Evolutionary conservation across 2,329 filamentous ascomycete genomes (phyloP).

Genomic region (Colletotrichum neosansevieriae): DNA sequence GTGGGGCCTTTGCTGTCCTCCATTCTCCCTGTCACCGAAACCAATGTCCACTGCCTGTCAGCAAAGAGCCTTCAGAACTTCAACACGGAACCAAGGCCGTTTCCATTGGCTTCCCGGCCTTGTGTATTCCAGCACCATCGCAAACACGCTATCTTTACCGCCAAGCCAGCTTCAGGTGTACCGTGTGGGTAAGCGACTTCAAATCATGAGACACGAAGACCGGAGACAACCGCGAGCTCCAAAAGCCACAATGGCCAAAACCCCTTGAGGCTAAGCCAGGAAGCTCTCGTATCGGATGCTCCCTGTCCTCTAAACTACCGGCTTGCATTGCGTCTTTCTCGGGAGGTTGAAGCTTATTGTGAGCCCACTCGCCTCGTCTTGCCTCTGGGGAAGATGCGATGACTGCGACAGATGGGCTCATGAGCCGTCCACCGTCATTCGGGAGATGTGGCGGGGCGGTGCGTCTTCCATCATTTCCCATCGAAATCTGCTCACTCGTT

Average conservation of each 20-base stretch:
- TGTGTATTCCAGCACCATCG: background rate
- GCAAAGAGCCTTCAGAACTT: background rate
- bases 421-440: background rate
- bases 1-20: constrained; percentile 2
- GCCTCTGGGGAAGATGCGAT: background rate
- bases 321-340: constrained; percentile 1
- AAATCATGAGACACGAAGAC: background rate
- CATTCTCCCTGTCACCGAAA: no score
- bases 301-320: background rate
- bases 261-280: background rate
- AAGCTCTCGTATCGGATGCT: constrained; percentile 19
- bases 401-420: background rate
- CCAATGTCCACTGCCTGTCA: background rate
- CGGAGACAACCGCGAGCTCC: constrained; percentile 1
- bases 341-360: constrained; percentile 20
- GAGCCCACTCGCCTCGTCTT: background rate
- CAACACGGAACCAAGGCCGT: background rate
- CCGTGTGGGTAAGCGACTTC: background rate
- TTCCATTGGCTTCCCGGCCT: constrained; percentile 4
- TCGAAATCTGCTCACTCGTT: constrained; percentile 4
- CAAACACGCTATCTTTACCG: background rate
- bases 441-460: background rate
- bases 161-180: constrained; percentile 19
- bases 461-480: background rate
- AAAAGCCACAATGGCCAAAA: constrained; percentile 8